Evolutionary conservation across 75 land plant species (phyloP).

Genomic region (Adiantum capillusveneris): DNA sequence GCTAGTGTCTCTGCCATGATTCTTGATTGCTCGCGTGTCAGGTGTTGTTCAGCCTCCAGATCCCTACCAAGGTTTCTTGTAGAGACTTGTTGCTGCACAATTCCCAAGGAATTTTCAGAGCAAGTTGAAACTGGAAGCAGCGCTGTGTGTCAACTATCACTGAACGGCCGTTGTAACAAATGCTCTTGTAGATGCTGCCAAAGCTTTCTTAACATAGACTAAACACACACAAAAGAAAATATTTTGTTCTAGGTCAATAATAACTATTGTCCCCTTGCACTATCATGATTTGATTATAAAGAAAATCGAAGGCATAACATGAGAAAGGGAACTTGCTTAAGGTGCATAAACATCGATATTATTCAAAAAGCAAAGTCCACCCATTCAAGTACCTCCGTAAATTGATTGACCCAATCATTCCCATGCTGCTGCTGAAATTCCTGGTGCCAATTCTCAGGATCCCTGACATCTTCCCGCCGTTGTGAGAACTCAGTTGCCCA

Average conservation of each 20-base stretch:
- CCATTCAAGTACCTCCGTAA: constrained; percentile 25
- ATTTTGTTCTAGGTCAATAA: too few relatives aligned
- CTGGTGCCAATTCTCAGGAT: constrained; percentile 63
- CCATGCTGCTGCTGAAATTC: constrained; percentile 80
- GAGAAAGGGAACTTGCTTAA: too few relatives aligned
- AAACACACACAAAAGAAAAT: too few relatives aligned
- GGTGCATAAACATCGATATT: too few relatives aligned
- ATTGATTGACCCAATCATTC: constrained; percentile 85
- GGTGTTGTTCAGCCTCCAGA: constrained; percentile 37
- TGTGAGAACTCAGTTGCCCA: constrained; percentile 73
- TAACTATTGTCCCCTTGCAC: too few relatives aligned
- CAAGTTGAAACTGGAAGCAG: too few relatives aligned
- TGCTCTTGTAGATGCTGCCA: too few relatives aligned
- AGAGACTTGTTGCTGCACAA: constrained; percentile 47
- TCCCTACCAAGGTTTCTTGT: constrained; percentile 31
- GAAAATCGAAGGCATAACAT: not conserved
- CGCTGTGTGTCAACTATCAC: too few relatives aligned
- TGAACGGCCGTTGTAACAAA: too few relatives aligned
- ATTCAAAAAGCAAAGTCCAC: too few relatives aligned
- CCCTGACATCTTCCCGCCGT: constrained; percentile 22
- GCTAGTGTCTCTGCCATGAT: constrained; percentile 83
- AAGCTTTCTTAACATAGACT: too few relatives aligned
- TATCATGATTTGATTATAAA: not conserved
- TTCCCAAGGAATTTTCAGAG: too few relatives aligned
- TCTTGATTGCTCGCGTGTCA: constrained; percentile 76